Conservation (phyloP, 2,329 filamentous ascomycete genomes). For the Pochonia chlamydosporia region DNA sequence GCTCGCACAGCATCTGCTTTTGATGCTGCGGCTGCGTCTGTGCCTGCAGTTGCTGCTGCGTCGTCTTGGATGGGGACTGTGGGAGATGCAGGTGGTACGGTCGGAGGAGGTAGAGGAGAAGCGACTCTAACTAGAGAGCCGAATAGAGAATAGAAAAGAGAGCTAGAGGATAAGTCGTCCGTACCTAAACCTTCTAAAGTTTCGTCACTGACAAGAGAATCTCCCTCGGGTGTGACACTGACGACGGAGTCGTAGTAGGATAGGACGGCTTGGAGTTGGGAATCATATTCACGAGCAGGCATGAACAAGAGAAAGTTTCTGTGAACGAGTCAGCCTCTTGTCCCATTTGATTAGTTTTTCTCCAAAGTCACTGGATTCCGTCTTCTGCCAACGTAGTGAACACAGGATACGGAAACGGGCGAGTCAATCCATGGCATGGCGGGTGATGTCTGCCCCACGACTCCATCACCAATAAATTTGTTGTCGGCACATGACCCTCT, state of each 20-base stretch:
- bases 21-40: background rate
- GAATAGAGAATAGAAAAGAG: constrained; percentile 68
- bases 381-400: background rate
- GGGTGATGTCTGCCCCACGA: constrained; percentile 2
- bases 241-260: constrained; percentile 89
- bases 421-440: background rate
- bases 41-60: background rate
- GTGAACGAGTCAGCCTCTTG: constrained; percentile 8
- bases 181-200: constrained; percentile 92
- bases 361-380: background rate
- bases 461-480: constrained; percentile 2
- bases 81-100: constrained; percentile 10
- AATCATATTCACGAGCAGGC: constrained; percentile 54
- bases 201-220: constrained; percentile 87
- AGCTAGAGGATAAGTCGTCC: constrained; percentile 42
- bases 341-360: background rate
- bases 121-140: constrained; percentile 68
- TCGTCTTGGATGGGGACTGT: background rate
- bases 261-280: constrained; percentile 73
- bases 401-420: background rate
- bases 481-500: constrained; percentile 16
- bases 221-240: constrained; percentile 87
- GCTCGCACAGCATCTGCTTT: background rate
- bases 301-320: constrained; percentile 95
- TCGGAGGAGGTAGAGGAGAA: constrained; percentile 35